Base-by-base conservation (phyloP, 2,329 filamentous ascomycete species). In the Trichocomaceae sp. region DNA sequence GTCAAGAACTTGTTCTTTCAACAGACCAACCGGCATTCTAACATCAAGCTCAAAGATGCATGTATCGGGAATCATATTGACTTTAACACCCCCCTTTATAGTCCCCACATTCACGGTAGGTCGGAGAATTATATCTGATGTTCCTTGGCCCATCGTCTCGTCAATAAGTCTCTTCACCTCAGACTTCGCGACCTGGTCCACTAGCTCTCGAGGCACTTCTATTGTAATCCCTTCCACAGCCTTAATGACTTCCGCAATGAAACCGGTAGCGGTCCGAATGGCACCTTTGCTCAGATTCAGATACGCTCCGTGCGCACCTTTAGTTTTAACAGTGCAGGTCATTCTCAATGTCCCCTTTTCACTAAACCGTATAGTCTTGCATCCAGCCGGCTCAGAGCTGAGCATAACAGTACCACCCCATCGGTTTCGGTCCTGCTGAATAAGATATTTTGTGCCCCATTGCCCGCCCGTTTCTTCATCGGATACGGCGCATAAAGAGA, bases 281-380 rank as follows among this genome's bases (percentile, higher is more conserved):
- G 72, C 72, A 13, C 69, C 69, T 42, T 71, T 68, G 41, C 63
- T 70, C 1, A 71, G 58, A 61, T 74, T 69, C n/a, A 67, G 62
- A 58, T 69, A 75, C 0, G 73, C 72, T 3, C 73, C 72, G 55
- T 75, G 72, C 2, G 66, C 69, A 0, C 68, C 69, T 12, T 59
- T 63, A 0, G 67, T 68, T 5, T 57, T 60, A 3, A 73, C 58
- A 0, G 62, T 66, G 52, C 72, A 73, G 0, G 65, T 69, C 22
- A 75, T 54, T n/a, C 72, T 63, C 29, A 76, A 56, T 0, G 72
- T 73, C 4, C 73, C 72, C 58, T 75, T 76, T 56, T 75, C 73
- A 2, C 67, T 70, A 56, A 75, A 75, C 12, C 72, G 64, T 7
- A 75, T 68, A 5, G 69, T 72, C 10, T 68, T 59, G n/a, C 68